A percentile compares a stretch with the other conserved stretches of the same genome.
These are phyloP conservation scores for Pigoraptor vietnamica DNA, from an alignment of 78 protist species.

Conservation along the genomic window DNA sequence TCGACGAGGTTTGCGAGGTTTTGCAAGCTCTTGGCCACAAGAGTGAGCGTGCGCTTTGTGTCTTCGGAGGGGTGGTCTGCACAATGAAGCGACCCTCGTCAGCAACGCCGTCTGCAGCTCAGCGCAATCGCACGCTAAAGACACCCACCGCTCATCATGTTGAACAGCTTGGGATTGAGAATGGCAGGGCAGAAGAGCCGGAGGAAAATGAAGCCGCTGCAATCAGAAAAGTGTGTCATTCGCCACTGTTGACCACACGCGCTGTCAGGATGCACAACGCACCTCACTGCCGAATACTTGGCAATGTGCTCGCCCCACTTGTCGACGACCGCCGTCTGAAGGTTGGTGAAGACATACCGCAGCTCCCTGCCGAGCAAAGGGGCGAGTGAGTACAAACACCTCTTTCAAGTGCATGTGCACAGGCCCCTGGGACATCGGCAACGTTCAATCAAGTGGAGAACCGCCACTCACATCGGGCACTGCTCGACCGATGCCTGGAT, in stretches of 20 bases:
- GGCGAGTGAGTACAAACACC: too few relatives aligned
- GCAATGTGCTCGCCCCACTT: neutral
- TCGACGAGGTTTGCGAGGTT: slow-evolving; percentile 67
- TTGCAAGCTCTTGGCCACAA: slow-evolving; percentile 74
- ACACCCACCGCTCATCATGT: slow-evolving; percentile 32
- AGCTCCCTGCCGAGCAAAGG: too few relatives aligned
- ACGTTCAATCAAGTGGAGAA: too few relatives aligned
- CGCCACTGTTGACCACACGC: too few relatives aligned
- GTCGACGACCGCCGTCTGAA: neutral
- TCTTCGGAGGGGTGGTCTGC: neutral
- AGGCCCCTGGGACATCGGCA: too few relatives aligned
- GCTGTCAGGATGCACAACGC: too few relatives aligned
- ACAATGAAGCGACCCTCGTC: too few relatives aligned
- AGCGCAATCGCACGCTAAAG: too few relatives aligned
- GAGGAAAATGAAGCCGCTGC: slow-evolving; percentile 62
- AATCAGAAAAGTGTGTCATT: too few relatives aligned
- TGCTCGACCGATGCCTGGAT: neutral
- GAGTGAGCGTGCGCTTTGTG: slow-evolving; percentile 56
- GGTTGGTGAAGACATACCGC: neutral
- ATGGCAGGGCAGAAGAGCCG: slow-evolving; percentile 68
- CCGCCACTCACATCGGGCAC: neutral
- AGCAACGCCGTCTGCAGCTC: too few relatives aligned
- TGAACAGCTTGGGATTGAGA: slow-evolving; percentile 67
- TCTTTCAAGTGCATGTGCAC: too few relatives aligned
- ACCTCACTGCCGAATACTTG: neutral